These are phyloP conservation scores for Colletotrichum higginsianum DNA, from an alignment of 2,329 filamentous ascomycete genomes.

Conservation along the genomic window DNA sequence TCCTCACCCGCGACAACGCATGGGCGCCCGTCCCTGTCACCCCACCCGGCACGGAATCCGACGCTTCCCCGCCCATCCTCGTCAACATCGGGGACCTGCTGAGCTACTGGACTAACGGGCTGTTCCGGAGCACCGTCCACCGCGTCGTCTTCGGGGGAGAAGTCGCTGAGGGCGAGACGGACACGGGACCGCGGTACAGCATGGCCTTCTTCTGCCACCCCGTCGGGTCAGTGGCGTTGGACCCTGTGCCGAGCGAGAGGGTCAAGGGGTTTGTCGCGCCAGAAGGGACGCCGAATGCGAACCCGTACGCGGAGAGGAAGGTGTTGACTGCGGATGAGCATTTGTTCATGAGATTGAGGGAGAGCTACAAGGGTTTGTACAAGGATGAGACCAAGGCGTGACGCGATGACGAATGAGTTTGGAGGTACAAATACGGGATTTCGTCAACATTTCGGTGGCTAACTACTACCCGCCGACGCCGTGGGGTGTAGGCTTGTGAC, in stretches of 20 bases:
- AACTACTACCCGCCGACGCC: neutral
- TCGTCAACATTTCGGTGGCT: neutral
- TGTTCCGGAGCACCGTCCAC: constrained; percentile 91
- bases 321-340: constrained; percentile 76
- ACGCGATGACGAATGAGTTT: no score
- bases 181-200: constrained; percentile 70
- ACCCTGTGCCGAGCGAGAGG: constrained; percentile 72
- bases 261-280: constrained; percentile 61
- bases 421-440: neutral
- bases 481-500: neutral
- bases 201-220: constrained; percentile 81
- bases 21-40: constrained; percentile 79
- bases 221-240: constrained; percentile 65
- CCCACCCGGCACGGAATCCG: constrained; percentile 71
- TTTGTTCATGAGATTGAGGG: constrained; percentile 71
- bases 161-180: constrained; percentile 59
- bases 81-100: constrained; percentile 81
- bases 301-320: constrained; percentile 67
- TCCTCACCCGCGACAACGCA: constrained; percentile 71
- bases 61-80: constrained; percentile 80
- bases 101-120: constrained; percentile 91
- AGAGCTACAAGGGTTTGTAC: constrained; percentile 72
- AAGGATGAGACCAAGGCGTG: constrained; percentile 52
- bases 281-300: constrained; percentile 51
- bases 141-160: constrained; percentile 78